Evolutionary conservation across 805 yeast species (phyloP), one percentile per base, ranked within the genome.

Genomic region (Candida hispaniensis): DNA sequence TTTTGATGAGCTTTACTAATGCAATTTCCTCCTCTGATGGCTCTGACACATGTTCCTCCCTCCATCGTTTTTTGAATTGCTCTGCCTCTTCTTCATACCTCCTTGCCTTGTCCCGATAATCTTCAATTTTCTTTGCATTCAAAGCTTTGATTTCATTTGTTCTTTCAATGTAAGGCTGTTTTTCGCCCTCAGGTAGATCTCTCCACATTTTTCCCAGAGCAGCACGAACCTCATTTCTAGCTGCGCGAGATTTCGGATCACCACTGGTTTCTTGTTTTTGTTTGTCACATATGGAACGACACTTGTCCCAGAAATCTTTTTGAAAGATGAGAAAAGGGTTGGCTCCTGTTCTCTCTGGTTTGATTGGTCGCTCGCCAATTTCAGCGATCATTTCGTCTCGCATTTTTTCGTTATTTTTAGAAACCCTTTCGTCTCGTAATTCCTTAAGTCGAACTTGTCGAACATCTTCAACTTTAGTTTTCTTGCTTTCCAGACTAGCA

Each of bases 311-410:
- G 40, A 55, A 57, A 22, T 56, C 59, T 35, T 60, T 60, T 34
- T 60, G 65, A 42, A 57, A 60, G 5, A 60, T 47, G 21, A 60
- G 39, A 32, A 58, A 60, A 14, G 66, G 66, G 40, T 60, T 60
- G 3, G 63, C 58, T 14, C 60, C 58, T 2, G 46, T 42, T 12
- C 61, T 47, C 23, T 58, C 61, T 1, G 65, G 65, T 30, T 53
- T 53, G 12, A 44, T 41, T 1, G 66, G 66, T 18, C 53, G 44
- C 14, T 51, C 54, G 2, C 64, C 65, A n/a, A 60, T 42, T 34
- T 55, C 56, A 26, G 48, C 49, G 26, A 52, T 45, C 40, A 58
- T 39, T 18, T 54, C 61, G 14, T 55, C 48, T 32, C 59, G 46
- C 51, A 56, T 47, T 21, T 48, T 48, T 36, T 54, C 56, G 15